phyloP scores from a whole-genome alignment of 176 grass and related monocot species.

The Cocos nucifera region DNA sequence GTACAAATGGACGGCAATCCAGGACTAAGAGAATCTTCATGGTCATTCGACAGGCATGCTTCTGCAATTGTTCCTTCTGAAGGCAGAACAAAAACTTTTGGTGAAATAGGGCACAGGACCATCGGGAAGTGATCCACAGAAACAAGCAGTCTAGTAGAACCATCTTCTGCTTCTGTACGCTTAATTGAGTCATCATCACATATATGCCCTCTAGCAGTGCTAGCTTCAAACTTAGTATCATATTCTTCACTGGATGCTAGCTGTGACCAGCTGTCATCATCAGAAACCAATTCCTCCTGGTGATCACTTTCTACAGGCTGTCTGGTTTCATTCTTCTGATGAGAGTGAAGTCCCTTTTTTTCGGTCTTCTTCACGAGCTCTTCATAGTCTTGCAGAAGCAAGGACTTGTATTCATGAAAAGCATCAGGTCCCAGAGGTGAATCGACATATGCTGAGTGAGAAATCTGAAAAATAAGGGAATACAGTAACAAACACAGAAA shows the following conservation, averaged over 20 bases:
- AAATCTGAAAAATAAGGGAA: slow-evolving; percentile 42
- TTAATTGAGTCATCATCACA: slow-evolving; percentile 32
- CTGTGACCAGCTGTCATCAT: slow-evolving; percentile 25
- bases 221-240: slow-evolving; percentile 35
- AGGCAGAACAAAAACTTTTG: slow-evolving; percentile 70
- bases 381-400: slow-evolving; percentile 85
- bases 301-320: slow-evolving; percentile 11
- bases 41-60: slow-evolving; percentile 53
- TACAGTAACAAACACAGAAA: not conserved
- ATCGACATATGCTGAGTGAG: slow-evolving; percentile 65
- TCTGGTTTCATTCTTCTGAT: slow-evolving; percentile 18
- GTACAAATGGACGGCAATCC: slow-evolving; percentile 65
- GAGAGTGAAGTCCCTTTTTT: slow-evolving; percentile 19
- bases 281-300: slow-evolving; percentile 16
- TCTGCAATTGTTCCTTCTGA: slow-evolving; percentile 72
- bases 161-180: slow-evolving; percentile 9
- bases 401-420: slow-evolving; percentile 78
- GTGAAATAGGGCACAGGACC: slow-evolving; percentile 79
- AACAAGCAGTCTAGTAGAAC: slow-evolving; percentile 34
- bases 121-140: slow-evolving; percentile 77
- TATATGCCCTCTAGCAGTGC: slow-evolving; percentile 22
- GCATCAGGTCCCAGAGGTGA: slow-evolving; percentile 94
- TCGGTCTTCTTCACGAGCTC: slow-evolving; percentile 60
- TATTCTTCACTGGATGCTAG: slow-evolving; percentile 34
- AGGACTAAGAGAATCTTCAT: slow-evolving; percentile 74